phyloP scores from a whole-genome alignment of 805 yeast species.

The Kuraishia floccosa region DNA sequence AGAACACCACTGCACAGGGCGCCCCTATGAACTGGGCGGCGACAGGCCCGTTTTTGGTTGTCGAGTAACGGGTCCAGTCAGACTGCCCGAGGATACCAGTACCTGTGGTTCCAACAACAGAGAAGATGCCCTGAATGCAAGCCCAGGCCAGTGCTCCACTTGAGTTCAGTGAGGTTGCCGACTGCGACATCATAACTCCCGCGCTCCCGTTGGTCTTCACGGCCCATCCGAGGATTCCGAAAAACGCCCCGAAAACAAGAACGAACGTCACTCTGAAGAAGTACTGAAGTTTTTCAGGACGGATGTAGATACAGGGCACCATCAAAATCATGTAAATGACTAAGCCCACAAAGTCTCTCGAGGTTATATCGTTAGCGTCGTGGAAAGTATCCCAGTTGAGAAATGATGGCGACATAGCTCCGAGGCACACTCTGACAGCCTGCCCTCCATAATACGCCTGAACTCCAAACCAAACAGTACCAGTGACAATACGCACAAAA shows the following conservation, averaged over 20 bases:
- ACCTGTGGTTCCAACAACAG: slow-evolving; percentile 7
- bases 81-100: slow-evolving; percentile 7
- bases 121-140: slow-evolving; percentile 5
- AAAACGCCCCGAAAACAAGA: slow-evolving; percentile 10
- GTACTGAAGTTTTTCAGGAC: slow-evolving; percentile 18
- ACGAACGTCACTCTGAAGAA: slow-evolving; percentile 10
- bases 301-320: slow-evolving; percentile 8
- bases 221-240: slow-evolving; percentile 18
- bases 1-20: slow-evolving; percentile 11
- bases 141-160: slow-evolving; percentile 8
- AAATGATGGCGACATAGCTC: slow-evolving; percentile 8
- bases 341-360: slow-evolving; percentile 29
- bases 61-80: slow-evolving; percentile 8
- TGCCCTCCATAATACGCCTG: slow-evolving; percentile 21
- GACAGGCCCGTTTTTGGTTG: slow-evolving; percentile 3
- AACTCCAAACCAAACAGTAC: slow-evolving; percentile 19
- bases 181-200: slow-evolving; percentile 9
- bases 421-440: slow-evolving; percentile 12
- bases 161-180: slow-evolving; percentile 2
- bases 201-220: slow-evolving; percentile 16
- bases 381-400: slow-evolving; percentile 23
- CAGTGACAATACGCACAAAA: slow-evolving; percentile 28
- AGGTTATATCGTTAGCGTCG: slow-evolving; percentile 22
- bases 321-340: slow-evolving; percentile 19
- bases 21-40: slow-evolving; percentile 7